A percentile compares a stretch with the other conserved stretches of the same genome.
Conservation (phyloP, 2,329 filamentous ascomycete species). For the Canariomyces notabilis region DNA sequence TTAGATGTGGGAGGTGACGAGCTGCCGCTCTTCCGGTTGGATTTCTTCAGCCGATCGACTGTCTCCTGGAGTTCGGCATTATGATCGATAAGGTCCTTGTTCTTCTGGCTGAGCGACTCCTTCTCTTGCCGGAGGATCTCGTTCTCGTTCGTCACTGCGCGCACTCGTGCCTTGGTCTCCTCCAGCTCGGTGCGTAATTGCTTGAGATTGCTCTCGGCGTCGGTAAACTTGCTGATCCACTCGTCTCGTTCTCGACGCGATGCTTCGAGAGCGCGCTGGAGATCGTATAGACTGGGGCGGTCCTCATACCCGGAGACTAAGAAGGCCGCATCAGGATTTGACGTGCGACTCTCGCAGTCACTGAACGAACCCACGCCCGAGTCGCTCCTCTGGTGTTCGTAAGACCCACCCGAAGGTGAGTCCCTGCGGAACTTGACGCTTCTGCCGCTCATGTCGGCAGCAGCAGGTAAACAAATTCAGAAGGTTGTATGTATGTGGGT, state of each 20-base stretch:
- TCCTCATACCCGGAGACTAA: constrained; percentile 23
- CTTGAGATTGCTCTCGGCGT: constrained; percentile 24
- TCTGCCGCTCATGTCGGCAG: constrained; percentile 24
- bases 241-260: constrained; percentile 23
- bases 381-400: constrained; percentile 30
- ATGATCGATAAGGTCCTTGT: constrained; percentile 23
- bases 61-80: constrained; percentile 20
- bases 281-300: constrained; percentile 25
- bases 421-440: constrained; percentile 31
- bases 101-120: constrained; percentile 20
- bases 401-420: constrained; percentile 28
- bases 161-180: constrained; percentile 18
- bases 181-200: constrained; percentile 24
- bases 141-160: constrained; percentile 23
- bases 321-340: constrained; percentile 27
- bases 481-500: constrained; percentile 20
- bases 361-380: constrained; percentile 32
- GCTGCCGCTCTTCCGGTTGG: constrained; percentile 25
- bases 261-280: constrained; percentile 27
- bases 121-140: constrained; percentile 28
- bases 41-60: constrained; percentile 24
- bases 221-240: constrained; percentile 23
- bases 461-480: constrained; percentile 6
- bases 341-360: constrained; percentile 28
- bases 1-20: constrained; percentile 18